These are phyloP conservation scores for Rhododendron mucronatum DNA, from an alignment of 148 eudicot species.

Conservation along the genomic window DNA sequence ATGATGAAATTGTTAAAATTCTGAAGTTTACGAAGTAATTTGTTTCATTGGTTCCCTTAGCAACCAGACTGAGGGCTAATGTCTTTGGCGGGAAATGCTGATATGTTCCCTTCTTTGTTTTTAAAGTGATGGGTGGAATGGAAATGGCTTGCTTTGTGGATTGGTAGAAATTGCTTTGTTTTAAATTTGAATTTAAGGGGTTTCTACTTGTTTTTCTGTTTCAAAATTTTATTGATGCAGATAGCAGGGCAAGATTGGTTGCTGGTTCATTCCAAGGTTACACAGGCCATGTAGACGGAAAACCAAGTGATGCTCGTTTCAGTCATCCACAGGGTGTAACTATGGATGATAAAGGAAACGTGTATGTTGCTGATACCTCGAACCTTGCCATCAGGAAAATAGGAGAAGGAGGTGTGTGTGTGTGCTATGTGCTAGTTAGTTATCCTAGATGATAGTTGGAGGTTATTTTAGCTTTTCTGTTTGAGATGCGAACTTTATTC, in stretches of 20 bases:
- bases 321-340: constrained; percentile 87
- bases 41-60: not conserved
- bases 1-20: not conserved
- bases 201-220: not conserved
- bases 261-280: constrained; percentile 98
- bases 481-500: not conserved
- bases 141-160: not conserved
- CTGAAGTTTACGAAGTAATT: not conserved
- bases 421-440: not conserved
- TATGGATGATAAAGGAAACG: constrained; percentile 94
- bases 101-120: not conserved
- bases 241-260: constrained; percentile 91
- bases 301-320: constrained; percentile 91
- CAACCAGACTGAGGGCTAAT: not conserved
- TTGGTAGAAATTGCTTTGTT: not conserved
- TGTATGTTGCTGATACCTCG: constrained; percentile 86
- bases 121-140: not conserved
- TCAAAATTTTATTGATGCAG: constrained; percentile 33
- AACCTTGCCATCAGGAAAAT: constrained; percentile 94
- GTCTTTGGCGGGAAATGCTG: not conserved
- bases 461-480: not conserved
- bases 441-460: not conserved
- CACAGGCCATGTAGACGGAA: constrained; percentile 98
- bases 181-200: not conserved
- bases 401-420: constrained; percentile 88